Evolutionary conservation across 2,329 filamentous ascomycete genomes (phyloP).

Genomic region (Sclerotinia sclerotiorum): DNA sequence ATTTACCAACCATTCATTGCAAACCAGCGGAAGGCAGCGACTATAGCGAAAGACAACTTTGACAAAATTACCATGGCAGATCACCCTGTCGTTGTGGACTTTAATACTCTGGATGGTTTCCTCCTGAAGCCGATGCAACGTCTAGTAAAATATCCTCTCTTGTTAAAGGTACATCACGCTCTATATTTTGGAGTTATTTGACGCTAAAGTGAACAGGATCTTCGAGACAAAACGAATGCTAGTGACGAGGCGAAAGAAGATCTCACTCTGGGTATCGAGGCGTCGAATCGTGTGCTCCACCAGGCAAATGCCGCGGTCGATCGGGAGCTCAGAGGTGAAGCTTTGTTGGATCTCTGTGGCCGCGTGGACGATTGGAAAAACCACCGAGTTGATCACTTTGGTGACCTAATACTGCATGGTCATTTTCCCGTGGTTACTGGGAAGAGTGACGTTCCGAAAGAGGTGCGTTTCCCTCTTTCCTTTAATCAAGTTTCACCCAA

Average conservation of each 20-base stretch:
- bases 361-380: slow-evolving; percentile 98
- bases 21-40: slow-evolving; percentile 88
- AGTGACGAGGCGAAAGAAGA: slow-evolving; percentile 70
- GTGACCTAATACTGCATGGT: slow-evolving; percentile 82
- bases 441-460: slow-evolving; percentile 86
- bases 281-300: slow-evolving; percentile 76
- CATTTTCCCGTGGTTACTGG: slow-evolving; percentile 89
- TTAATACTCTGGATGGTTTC: slow-evolving; percentile 86
- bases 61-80: slow-evolving; percentile 78
- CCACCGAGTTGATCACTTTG: slow-evolving; percentile 87
- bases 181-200: background rate
- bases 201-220: slow-evolving; percentile 56
- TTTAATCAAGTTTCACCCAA: slow-evolving; percentile 31
- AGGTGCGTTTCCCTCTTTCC: slow-evolving; percentile 44
- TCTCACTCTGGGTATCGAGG: slow-evolving; percentile 73
- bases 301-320: slow-evolving; percentile 91
- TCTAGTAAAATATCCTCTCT: slow-evolving; percentile 87
- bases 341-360: slow-evolving; percentile 74
- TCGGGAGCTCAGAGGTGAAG: slow-evolving; percentile 79
- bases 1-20: slow-evolving; percentile 98
- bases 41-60: slow-evolving; percentile 80
- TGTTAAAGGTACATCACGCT: slow-evolving; percentile 66
- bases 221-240: slow-evolving; percentile 78
- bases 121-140: slow-evolving; percentile 95
- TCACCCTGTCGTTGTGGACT: slow-evolving; percentile 79